These are phyloP conservation scores for Irineochytrium annulatum DNA, from an alignment of 192 early-diverging fungal species.

Conservation along the genomic window DNA sequence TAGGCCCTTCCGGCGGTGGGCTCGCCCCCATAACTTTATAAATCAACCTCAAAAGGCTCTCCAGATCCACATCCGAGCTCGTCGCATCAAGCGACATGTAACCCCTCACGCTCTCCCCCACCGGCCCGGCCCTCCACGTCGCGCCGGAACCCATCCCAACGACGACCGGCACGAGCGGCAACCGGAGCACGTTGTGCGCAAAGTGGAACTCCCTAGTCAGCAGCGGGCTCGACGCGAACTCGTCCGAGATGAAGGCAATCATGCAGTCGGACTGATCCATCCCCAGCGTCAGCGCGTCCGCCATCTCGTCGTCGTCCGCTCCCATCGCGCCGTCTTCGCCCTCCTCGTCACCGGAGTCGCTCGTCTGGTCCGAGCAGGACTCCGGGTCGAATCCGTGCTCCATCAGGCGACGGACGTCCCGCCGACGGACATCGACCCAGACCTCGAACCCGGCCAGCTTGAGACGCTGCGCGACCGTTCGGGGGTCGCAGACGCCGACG, in stretches of 20 bases:
- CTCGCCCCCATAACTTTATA: constrained; percentile 2
- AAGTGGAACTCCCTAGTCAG: constrained; percentile 1
- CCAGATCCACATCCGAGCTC: not conserved
- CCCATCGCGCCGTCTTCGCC: not conserved
- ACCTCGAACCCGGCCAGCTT: constrained; percentile 3
- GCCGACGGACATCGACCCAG: not conserved
- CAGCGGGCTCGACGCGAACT: not conserved
- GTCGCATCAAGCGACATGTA: not conserved
- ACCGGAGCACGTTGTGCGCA: constrained; percentile 3
- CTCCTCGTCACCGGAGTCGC: not conserved
- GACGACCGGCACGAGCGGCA: constrained; percentile 1
- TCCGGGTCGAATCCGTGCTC: not conserved
- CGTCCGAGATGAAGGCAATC: constrained; percentile 6
- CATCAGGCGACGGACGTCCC: not conserved
- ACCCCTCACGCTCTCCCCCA: not conserved
- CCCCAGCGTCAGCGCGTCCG: constrained; percentile 4
- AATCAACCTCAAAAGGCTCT: not conserved
- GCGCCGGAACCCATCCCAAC: not conserved
- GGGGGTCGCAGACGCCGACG: not conserved
- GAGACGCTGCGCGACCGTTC: not conserved
- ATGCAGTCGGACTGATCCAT: constrained; percentile 5
- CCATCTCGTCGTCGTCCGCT: not conserved
- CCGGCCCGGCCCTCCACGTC: not conserved
- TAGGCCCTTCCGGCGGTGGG: not conserved
- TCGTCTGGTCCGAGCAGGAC: not conserved